Conservation (phyloP, 495 filamentous ascomycete genomes). For the Amniculicola lignicola region DNA sequence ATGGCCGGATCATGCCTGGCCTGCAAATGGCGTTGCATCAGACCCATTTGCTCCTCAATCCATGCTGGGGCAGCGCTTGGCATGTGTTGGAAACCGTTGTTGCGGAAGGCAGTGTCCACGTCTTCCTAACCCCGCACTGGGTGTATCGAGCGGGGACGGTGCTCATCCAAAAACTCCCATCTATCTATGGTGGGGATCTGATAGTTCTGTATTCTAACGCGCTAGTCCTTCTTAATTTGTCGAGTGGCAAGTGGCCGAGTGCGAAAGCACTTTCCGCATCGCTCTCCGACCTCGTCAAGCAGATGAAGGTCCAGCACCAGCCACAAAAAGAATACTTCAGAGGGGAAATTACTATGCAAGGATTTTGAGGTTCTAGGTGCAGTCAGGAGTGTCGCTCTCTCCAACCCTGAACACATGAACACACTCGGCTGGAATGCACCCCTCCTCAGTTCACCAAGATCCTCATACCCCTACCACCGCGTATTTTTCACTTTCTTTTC, state of each 20-base stretch:
- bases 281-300: constrained; percentile 9
- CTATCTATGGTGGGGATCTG: constrained; percentile 5
- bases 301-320: constrained; percentile 11
- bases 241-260: constrained; percentile 16
- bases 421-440: too few relatives aligned
- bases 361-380: too few relatives aligned
- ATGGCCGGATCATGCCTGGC: background rate
- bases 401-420: too few relatives aligned
- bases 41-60: constrained; percentile 20
- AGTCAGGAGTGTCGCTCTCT: too few relatives aligned
- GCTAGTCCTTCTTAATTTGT: constrained; percentile 12
- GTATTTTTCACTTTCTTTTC: too few relatives aligned
- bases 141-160: constrained; percentile 16
- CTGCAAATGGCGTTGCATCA: constrained; percentile 20
- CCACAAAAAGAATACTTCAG: too few relatives aligned
- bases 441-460: too few relatives aligned
- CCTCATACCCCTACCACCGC: too few relatives aligned
- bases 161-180: constrained; percentile 10
- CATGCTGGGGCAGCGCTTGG: constrained; percentile 27
- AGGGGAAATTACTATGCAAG: too few relatives aligned
- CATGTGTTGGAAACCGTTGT: constrained; percentile 26
- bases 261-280: background rate
- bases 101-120: constrained; percentile 6
- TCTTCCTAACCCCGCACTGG: constrained; percentile 25
- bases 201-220: constrained; percentile 25